Percentiles rank a stretch among this genome's conserved stretches.
Conservation (phyloP, 352 stramenopile species). For the Phytophthora pini region DNA sequence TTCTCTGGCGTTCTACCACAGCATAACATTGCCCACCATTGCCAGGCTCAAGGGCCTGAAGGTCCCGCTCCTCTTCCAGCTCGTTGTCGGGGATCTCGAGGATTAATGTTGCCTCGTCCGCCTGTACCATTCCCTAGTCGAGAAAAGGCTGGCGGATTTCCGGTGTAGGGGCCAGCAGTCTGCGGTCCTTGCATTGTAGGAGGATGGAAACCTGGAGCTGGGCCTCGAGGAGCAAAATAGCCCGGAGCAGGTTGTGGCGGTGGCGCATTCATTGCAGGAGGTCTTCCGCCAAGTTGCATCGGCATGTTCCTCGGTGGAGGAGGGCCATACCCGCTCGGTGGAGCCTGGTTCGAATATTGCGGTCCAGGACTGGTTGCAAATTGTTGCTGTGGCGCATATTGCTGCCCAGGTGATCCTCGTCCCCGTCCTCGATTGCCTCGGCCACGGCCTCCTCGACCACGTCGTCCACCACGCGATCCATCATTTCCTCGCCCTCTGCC, state of each 20-base stretch:
- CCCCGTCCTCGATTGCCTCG: constrained; percentile 41
- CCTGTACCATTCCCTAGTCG: constrained; percentile 14
- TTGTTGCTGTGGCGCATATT: constrained; percentile 28
- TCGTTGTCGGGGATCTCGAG: constrained; percentile 49
- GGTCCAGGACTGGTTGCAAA: constrained; percentile 8
- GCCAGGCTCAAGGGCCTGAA: constrained; percentile 22
- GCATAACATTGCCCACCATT: constrained; percentile 11
- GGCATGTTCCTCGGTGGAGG: constrained; percentile 26
- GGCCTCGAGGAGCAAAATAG: constrained; percentile 26
- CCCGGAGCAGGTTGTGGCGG: constrained; percentile 12
- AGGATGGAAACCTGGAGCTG: constrained; percentile 17
- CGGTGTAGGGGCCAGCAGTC: constrained; percentile 7
- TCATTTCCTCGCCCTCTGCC: constrained; percentile 48
- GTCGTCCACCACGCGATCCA: constrained; percentile 27
- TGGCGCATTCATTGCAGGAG: constrained; percentile 4
- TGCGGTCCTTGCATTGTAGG: constrained; percentile 19
- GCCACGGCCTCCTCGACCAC: constrained; percentile 41
- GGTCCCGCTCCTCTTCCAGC: constrained; percentile 26
- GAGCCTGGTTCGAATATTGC: constrained; percentile 32
- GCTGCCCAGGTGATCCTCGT: constrained; percentile 27
- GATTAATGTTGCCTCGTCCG: constrained; percentile 34
- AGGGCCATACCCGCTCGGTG: constrained; percentile 28
- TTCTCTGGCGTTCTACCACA: constrained; percentile 12
- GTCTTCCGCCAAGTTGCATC: constrained; percentile 21
- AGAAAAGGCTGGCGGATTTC: constrained; percentile 27